Percentiles rank a stretch among this genome's conserved stretches.
Evolutionary conservation across 139 green algal species (phyloP).

Genomic region (Pseudopediastrum boryanum): DNA sequence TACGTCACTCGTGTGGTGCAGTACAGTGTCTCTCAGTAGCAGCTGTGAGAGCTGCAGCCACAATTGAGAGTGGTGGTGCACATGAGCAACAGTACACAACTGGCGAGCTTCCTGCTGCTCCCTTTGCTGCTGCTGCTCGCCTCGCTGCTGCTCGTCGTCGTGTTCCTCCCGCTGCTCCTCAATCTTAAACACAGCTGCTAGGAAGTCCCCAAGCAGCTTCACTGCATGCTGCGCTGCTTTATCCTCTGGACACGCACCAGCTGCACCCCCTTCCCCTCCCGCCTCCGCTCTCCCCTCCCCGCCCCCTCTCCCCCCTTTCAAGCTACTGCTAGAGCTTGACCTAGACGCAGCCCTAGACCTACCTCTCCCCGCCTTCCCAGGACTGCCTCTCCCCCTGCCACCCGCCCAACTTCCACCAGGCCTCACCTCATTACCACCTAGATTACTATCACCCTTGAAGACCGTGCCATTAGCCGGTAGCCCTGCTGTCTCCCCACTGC

Average conservation of each 20-base stretch:
- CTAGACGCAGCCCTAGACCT: background rate
- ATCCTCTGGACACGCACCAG: constrained; percentile 47
- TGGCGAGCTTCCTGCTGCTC: background rate
- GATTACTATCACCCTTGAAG: background rate
- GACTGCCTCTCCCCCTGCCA: background rate
- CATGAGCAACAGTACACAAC: too few relatives aligned
- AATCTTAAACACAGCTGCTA: constrained; percentile 20
- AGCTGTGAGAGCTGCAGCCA: constrained; percentile 37
- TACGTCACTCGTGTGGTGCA: constrained; percentile 45
- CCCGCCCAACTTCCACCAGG: background rate
- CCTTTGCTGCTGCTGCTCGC: background rate
- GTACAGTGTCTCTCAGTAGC: constrained; percentile 33
- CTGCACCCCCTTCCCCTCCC: background rate
- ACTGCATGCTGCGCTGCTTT: constrained; percentile 61
- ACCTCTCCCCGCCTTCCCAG: background rate
- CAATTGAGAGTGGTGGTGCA: too few relatives aligned
- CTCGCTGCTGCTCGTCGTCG: background rate
- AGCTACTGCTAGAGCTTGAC: too few relatives aligned
- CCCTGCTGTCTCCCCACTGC: too few relatives aligned
- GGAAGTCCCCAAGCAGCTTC: constrained; percentile 35
- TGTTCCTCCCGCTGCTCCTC: background rate
- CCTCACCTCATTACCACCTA: background rate
- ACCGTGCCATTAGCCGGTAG: too few relatives aligned
- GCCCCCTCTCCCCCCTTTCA: too few relatives aligned
- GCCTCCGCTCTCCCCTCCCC: background rate